Conservation (phyloP, 371 early-diverging fungal genomes). For the Rhizopus microsporus region DNA sequence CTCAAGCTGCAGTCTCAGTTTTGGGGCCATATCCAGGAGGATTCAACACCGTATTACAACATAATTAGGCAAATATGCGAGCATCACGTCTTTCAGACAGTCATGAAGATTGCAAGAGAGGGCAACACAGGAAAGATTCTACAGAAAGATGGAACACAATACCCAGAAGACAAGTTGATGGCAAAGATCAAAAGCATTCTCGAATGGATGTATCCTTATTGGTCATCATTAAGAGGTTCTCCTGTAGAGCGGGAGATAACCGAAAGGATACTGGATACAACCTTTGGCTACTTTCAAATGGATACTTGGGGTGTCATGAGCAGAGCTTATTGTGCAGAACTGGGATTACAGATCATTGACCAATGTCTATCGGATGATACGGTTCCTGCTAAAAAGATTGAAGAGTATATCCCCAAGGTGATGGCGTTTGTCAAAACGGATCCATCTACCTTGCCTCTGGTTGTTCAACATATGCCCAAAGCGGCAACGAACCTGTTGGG, state of each 20-base stretch:
- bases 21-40: constrained; percentile 22
- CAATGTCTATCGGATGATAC: constrained; percentile 26
- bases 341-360: constrained; percentile 36
- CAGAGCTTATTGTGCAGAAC: constrained; percentile 34
- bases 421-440: constrained; percentile 24
- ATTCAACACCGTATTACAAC: constrained; percentile 15
- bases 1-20: constrained; percentile 29
- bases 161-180: constrained; percentile 41
- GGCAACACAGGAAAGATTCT: constrained; percentile 34
- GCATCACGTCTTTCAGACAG: constrained; percentile 30
- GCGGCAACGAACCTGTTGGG: constrained; percentile 23
- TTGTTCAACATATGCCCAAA: constrained; percentile 27
- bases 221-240: constrained; percentile 30
- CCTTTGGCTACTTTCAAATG: constrained; percentile 46
- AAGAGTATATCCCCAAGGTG: constrained; percentile 24
- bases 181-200: constrained; percentile 35
- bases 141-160: constrained; percentile 37
- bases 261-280: constrained; percentile 28
- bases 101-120: constrained; percentile 39
- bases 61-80: constrained; percentile 39
- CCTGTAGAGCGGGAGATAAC: constrained; percentile 28
- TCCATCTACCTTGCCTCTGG: constrained; percentile 15
- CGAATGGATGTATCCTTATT: constrained; percentile 42
- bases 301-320: constrained; percentile 35
- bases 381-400: constrained; percentile 25